Base-by-base conservation (phyloP, 805 yeast species). In the Kodamaea restingae region DNA sequence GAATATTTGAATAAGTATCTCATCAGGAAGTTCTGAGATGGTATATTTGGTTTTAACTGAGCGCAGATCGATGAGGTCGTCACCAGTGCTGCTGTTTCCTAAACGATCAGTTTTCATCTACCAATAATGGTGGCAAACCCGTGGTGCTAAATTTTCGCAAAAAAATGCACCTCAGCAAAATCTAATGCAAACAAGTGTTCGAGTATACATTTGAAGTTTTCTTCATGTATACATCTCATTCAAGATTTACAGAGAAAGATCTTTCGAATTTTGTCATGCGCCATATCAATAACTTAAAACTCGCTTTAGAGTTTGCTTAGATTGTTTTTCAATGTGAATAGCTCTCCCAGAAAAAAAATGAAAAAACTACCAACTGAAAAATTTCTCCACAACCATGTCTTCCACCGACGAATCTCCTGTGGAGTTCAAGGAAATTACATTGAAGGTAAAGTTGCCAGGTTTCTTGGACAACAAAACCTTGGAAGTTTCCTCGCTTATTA, bases 21-120 rank as follows among this genome's bases (percentile, higher is more conserved):
- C 82, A 2, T 58, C 38, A 2, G 81, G 81, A n/a, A 76, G 53
- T 14, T 61, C 63, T 45, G 59, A 56, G 27, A 63, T 48, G n/a
- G 42, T 34, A 17, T n/a, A 5, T 7, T 27, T 27, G 5, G 17
- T 6, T 27, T 27, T 9, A 5, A 12, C 12, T 5, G 6, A 15
- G 5, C 4, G 10, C 10, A 6, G 7, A 15, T 27, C 17, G 4
- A 4, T 12, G 4, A 10, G 4, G 4, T 7, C 21, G 4, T 9
- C 21, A 11, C 10, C 21, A 9, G 15, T 18, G 5, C 21, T 30
- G 21, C 21, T 30, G 21, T 30, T 30, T 17, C 32, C 32, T 9
- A 30, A 17, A 17, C 32, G 32, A n/a, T 30, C 32, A 10, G 32
- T 18, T 18, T 15, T n/a, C 32, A 30, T 30, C 4, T 27, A 7